These are phyloP conservation scores for Trichosporon inkin DNA, from an alignment of 1,284 basidiomycete genomes.

Conservation along the genomic window DNA sequence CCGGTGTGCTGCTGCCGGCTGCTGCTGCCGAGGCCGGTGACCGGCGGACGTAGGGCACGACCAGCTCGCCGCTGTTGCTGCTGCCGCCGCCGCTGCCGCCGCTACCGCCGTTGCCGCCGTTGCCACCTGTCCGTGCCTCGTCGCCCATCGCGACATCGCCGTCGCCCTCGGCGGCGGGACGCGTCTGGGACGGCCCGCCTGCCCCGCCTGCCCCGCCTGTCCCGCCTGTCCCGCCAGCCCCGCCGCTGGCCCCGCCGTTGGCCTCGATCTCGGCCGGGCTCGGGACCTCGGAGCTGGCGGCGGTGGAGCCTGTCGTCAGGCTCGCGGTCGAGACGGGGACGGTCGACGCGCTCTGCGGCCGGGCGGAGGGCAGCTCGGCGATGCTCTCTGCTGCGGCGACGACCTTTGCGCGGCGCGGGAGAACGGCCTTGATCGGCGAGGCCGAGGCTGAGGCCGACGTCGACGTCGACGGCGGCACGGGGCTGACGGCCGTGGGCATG, in stretches of 20 bases:
- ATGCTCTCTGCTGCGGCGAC: background rate
- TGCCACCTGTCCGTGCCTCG: too few relatives aligned
- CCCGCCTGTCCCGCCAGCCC: too few relatives aligned
- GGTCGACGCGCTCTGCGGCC: constrained; percentile 13
- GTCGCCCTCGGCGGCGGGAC: background rate
- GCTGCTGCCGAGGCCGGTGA: background rate
- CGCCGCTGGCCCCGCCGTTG: background rate
- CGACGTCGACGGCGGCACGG: background rate
- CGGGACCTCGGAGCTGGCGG: constrained; percentile 19
- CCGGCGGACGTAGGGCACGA: background rate
- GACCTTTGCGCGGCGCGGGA: constrained; percentile 10
- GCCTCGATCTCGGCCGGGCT: constrained; percentile 17
- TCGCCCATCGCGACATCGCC: background rate
- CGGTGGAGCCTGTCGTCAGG: constrained; percentile 21
- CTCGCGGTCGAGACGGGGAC: constrained; percentile 15
- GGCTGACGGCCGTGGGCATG: constrained; percentile 8
- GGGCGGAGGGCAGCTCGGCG: background rate
- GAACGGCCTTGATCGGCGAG: constrained; percentile 11
- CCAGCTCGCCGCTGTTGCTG: constrained; percentile 1
- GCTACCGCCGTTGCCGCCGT: background rate
- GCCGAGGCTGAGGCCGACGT: background rate
- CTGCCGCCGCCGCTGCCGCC: background rate
- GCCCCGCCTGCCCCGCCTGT: too few relatives aligned
- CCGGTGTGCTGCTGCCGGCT: background rate
- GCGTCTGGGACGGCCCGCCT: too few relatives aligned